Percentiles rank a stretch among this genome's conserved stretches.
Conservation (phyloP, 768 basidiomycete species). For the Tylopilus balloui region DNA sequence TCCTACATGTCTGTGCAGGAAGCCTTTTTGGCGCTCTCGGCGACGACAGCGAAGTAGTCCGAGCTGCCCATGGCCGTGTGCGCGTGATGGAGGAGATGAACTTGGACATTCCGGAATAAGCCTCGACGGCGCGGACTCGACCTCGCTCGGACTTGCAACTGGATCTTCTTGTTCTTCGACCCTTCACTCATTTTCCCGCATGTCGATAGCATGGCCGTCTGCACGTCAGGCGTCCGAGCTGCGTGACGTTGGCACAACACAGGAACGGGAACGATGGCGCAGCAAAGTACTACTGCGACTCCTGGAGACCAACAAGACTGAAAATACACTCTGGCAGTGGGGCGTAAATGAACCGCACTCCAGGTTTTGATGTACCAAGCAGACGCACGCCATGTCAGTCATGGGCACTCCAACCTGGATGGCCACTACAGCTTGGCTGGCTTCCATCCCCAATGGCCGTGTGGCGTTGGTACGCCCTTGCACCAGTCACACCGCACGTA, state of each 20-base stretch:
- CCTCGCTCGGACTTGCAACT: too few species aligned
- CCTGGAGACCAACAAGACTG: too few species aligned
- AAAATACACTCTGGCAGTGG: not conserved
- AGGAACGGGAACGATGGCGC: too few species aligned
- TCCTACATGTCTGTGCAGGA: constrained; percentile 5
- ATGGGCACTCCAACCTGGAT: not conserved
- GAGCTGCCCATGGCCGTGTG: constrained; percentile 13
- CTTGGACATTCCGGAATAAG: constrained; percentile 16
- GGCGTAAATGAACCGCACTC: not conserved
- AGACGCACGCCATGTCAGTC: not conserved
- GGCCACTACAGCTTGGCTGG: not conserved
- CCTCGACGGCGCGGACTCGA: not conserved
- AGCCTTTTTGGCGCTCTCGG: not conserved
- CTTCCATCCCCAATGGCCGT: not conserved
- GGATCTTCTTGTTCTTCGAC: too few species aligned
- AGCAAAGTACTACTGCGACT: too few species aligned
- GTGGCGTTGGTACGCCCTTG: not conserved
- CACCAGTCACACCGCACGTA: not conserved
- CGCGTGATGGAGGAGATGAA: constrained; percentile 20
- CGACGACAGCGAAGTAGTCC: constrained; percentile 2
- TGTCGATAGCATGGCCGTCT: not conserved
- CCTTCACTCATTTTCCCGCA: not conserved
- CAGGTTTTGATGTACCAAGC: not conserved
- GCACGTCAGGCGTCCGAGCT: not conserved
- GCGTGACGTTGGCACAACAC: not conserved